Percentiles rank a stretch among this genome's conserved stretches.
Evolutionary conservation across 116 monocot species (phyloP).

Genomic region (Cymodocea nodosa): DNA sequence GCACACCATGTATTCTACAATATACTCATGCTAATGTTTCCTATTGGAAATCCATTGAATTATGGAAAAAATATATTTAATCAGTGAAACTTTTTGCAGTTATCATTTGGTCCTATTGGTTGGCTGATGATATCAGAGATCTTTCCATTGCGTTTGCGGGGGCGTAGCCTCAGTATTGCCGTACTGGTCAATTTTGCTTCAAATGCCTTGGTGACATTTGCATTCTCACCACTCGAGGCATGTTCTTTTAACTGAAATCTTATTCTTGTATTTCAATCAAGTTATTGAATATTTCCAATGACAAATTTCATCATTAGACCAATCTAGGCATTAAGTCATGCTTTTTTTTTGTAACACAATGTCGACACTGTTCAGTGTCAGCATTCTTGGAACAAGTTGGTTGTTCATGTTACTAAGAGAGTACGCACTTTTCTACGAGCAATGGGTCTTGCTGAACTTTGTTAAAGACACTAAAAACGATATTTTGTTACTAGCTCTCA

Average conservation of each 20-base stretch:
- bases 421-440: too few species aligned
- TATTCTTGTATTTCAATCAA: neutral
- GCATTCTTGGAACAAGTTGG: too few species aligned
- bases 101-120: slow-evolving; percentile 97
- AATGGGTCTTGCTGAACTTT: too few species aligned
- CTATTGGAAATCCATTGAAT: too few species aligned
- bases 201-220: slow-evolving; percentile 94
- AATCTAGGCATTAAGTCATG: too few species aligned
- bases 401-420: too few species aligned
- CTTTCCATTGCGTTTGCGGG: slow-evolving; percentile 80
- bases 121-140: slow-evolving; percentile 99
- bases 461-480: too few species aligned
- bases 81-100: slow-evolving; percentile 35
- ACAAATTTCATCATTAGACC: neutral
- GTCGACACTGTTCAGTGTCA: too few species aligned
- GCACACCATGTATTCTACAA: too few species aligned
- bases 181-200: slow-evolving; percentile 85
- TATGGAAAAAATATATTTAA: neutral
- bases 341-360: too few species aligned
- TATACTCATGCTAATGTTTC: too few species aligned
- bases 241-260: neutral
- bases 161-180: slow-evolving; percentile 78
- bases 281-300: neutral
- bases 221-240: slow-evolving; percentile 88
- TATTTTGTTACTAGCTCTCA: too few species aligned